Conservation (phyloP, 805 yeast genomes). For the Priceomyces fermenticarens region DNA sequence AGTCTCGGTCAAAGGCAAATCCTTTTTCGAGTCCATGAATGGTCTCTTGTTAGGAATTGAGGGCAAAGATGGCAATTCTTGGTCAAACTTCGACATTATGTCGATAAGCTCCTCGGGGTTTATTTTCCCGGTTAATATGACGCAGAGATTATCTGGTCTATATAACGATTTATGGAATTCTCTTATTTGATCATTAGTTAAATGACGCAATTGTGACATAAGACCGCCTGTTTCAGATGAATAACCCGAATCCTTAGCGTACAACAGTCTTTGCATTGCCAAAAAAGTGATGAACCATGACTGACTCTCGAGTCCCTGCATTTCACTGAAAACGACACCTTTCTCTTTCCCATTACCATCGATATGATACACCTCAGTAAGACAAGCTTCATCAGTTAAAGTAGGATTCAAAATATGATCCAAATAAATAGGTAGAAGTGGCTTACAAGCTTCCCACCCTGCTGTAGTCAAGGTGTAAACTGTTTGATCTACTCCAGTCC, state of each 20-base stretch:
- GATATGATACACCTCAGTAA: conserved; percentile 92
- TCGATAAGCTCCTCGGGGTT: conserved; percentile 67
- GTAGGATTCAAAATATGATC: conserved; percentile 88
- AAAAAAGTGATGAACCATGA: conserved; percentile 65
- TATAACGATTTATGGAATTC: conserved; percentile 70
- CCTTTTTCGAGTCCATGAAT: conserved; percentile 65
- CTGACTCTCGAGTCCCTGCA: conserved; percentile 88
- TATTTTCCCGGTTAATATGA: conserved; percentile 84
- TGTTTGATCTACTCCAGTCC: conserved; percentile 96
- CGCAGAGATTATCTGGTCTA: conserved; percentile 78
- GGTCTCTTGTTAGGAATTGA: conserved; percentile 53
- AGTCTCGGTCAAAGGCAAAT: conserved; percentile 38
- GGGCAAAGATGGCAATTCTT: conserved; percentile 45
- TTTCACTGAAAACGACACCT: conserved; percentile 96
- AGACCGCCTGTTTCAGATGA: conserved; percentile 94
- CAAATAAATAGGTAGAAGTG: conserved; percentile 80
- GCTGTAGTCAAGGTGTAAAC: conserved; percentile 90
- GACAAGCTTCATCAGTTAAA: conserved; percentile 82
- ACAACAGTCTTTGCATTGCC: conserved; percentile 57
- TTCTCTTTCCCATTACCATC: conserved; percentile 89
- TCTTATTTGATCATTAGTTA: conserved; percentile 72
- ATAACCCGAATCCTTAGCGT: conserved; percentile 67
- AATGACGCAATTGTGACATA: conserved; percentile 66
- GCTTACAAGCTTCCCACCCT: conserved; percentile 92
- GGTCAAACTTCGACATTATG: conserved; percentile 61